Evolutionary conservation across 192 early-diverging fungal species (phyloP).

Genomic region (Coemansia sp.): DNA sequence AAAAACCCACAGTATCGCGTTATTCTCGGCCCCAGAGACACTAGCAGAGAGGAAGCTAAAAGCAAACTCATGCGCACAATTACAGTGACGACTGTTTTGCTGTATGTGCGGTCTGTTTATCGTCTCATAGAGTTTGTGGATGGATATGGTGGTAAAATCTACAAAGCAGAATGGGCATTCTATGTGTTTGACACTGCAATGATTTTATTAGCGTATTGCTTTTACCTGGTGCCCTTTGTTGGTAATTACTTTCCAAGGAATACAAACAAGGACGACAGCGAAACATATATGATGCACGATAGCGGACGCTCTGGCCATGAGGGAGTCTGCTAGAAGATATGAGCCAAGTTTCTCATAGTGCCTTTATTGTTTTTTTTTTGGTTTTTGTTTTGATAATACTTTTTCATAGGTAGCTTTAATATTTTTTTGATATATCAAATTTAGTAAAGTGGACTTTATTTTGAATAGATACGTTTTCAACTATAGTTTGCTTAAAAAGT

Average conservation of each 20-base stretch:
- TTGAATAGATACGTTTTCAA: not conserved
- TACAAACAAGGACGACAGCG: not conserved
- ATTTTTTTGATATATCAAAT: too few relatives aligned
- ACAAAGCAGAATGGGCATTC: constrained; percentile 49
- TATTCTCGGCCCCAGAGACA: constrained; percentile 1
- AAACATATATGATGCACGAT: not conserved
- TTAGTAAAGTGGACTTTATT: too few relatives aligned
- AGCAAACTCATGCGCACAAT: constrained; percentile 19
- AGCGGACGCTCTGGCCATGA: not conserved
- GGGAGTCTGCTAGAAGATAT: not conserved
- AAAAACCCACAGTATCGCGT: constrained; percentile 14
- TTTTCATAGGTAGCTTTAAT: too few relatives aligned
- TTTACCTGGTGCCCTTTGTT: constrained; percentile 31
- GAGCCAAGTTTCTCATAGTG: not conserved
- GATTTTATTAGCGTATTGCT: constrained; percentile 31
- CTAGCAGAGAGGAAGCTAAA: constrained; percentile 10
- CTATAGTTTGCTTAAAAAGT: not conserved
- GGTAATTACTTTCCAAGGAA: constrained; percentile 9
- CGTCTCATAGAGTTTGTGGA: constrained; percentile 47
- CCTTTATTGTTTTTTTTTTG: not conserved
- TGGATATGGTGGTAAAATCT: constrained; percentile 39
- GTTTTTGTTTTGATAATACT: too few relatives aligned
- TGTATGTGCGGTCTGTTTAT: constrained; percentile 49
- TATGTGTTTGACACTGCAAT: constrained; percentile 49
- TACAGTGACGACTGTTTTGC: constrained; percentile 24